These are phyloP conservation scores for Phytophthora aleatoria DNA, from an alignment of 352 stramenopile species.

Conservation along the genomic window DNA sequence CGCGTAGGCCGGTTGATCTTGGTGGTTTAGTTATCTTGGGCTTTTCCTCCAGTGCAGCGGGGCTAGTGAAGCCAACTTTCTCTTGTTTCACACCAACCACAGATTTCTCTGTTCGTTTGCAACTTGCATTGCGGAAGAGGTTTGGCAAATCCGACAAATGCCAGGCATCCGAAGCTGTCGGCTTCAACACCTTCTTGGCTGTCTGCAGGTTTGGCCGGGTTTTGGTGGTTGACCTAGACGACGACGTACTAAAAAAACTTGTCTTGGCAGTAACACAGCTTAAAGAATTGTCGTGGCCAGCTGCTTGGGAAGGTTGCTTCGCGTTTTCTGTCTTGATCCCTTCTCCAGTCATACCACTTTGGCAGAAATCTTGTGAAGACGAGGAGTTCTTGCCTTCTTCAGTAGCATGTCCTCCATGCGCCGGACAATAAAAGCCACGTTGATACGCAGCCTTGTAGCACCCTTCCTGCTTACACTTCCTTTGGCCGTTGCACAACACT, in stretches of 20 bases:
- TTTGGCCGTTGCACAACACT: constrained; percentile 16
- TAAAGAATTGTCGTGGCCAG: constrained; percentile 4
- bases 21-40: not conserved
- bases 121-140: constrained; percentile 15
- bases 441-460: constrained; percentile 17
- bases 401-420: constrained; percentile 6
- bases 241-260: not conserved
- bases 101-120: constrained; percentile 6
- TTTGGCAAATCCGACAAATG: constrained; percentile 22
- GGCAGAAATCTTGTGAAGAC: constrained; percentile 2
- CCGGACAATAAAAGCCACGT: constrained; percentile 1
- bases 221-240: not conserved
- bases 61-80: not conserved
- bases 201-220: constrained; percentile 16
- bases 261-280: not conserved
- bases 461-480: constrained; percentile 11
- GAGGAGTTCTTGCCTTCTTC: constrained; percentile 11
- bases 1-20: not conserved
- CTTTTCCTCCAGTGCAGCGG: not conserved
- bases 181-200: not conserved
- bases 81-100: constrained; percentile 1
- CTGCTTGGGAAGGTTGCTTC: not conserved
- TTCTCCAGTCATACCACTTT: not conserved
- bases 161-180: constrained; percentile 6
- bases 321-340: not conserved